A percentile compares a stretch with the other conserved stretches of the same genome.
phyloP scores from a whole-genome alignment of 345 rosid genomes.

The Linum usitatissimum region DNA sequence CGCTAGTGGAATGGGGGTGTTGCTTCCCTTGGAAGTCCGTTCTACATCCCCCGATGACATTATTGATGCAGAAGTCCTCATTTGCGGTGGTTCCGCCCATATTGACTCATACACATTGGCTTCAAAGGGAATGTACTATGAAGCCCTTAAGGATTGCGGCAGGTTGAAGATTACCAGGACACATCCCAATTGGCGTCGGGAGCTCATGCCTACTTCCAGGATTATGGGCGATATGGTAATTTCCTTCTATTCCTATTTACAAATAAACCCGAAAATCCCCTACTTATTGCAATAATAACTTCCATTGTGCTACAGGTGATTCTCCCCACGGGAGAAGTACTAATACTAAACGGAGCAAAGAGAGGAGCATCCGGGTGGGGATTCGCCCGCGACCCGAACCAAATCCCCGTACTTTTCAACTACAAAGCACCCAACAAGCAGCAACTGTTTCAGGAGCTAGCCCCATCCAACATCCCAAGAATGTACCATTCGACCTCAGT shows the following conservation, averaged over 20 bases:
- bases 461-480: not conserved
- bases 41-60: not conserved
- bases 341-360: conserved; percentile 1
- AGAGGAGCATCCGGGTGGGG: conserved; percentile 3
- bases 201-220: conserved; percentile 58
- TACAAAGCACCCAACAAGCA: not conserved
- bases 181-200: conserved; percentile 14
- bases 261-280: too few species aligned
- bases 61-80: conserved; percentile 28
- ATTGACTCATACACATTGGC: conserved; percentile 28
- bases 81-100: conserved; percentile 50
- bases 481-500: conserved; percentile 2
- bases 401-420: not conserved
- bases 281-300: not conserved
- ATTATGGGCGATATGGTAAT: conserved; percentile 52
- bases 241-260: too few species aligned
- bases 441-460: not conserved
- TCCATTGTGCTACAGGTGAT: not conserved
- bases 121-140: conserved; percentile 16
- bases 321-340: conserved; percentile 1
- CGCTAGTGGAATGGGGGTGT: not conserved
- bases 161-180: conserved; percentile 13
- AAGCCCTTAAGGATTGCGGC: conserved; percentile 51
- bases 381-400: conserved; percentile 3
- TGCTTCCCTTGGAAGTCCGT: not conserved